Percentiles rank a stretch among this genome's conserved stretches.
Conservation (phyloP, 2,329 filamentous ascomycete species). For the Claviceps cyperi region DNA sequence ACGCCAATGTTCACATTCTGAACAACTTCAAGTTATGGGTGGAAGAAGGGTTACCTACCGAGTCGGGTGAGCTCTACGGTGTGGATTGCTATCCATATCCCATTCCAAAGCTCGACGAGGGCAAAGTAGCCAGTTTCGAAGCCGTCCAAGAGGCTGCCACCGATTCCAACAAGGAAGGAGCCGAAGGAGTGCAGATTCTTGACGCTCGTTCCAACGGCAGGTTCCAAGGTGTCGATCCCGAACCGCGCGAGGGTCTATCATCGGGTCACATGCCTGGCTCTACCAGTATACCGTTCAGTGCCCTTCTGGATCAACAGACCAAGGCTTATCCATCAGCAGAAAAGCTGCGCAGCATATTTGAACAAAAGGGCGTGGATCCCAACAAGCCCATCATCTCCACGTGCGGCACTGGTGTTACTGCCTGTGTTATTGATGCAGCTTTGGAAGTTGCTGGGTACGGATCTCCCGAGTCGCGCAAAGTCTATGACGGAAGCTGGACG, state of each 20-base stretch:
- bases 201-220: slow-evolving; percentile 72
- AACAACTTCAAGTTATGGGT: slow-evolving; percentile 97
- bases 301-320: slow-evolving; percentile 67
- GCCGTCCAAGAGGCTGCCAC: slow-evolving; percentile 64
- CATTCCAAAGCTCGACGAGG: slow-evolving; percentile 44
- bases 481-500: slow-evolving; percentile 98
- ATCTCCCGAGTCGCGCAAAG: slow-evolving; percentile 46
- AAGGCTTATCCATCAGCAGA: slow-evolving; percentile 64
- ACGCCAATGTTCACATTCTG: slow-evolving; percentile 72
- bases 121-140: slow-evolving; percentile 65
- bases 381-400: slow-evolving; percentile 70
- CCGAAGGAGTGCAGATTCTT: slow-evolving; percentile 72
- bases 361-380: slow-evolving; percentile 65
- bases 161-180: slow-evolving; percentile 68
- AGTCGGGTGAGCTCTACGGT: slow-evolving; percentile 60
- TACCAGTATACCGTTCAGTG: slow-evolving; percentile 65
- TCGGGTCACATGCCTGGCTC: slow-evolving; percentile 89
- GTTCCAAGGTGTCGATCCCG: slow-evolving; percentile 70
- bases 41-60: slow-evolving; percentile 65
- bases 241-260: slow-evolving; percentile 72
- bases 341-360: slow-evolving; percentile 61
- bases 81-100: slow-evolving; percentile 52
- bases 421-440: slow-evolving; percentile 78
- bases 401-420: slow-evolving; percentile 90
- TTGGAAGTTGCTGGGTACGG: slow-evolving; percentile 66